Conservation (phyloP, 441 rosid species). For the Erodium trifolium region DNA sequence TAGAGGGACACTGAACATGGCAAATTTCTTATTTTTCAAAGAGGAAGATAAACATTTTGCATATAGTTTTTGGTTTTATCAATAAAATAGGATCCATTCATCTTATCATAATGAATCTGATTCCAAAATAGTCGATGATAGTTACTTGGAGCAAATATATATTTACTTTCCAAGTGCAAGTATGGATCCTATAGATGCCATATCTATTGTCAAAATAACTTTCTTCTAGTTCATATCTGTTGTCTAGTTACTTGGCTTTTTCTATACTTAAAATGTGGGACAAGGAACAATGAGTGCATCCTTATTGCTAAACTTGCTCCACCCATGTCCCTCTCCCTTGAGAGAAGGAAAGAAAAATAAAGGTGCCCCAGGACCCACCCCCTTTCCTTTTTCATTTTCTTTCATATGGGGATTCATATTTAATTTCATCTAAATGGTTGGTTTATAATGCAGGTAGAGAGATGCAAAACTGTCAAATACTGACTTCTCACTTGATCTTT, state of each 20-base stretch:
- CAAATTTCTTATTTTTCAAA: too few species aligned
- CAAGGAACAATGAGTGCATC: too few species aligned
- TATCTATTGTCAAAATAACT: background rate
- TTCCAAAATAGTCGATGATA: background rate
- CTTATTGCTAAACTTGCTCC: background rate
- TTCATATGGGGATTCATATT: background rate
- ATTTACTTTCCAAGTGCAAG: conserved; percentile 4
- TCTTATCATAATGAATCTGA: background rate
- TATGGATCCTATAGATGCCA: conserved; percentile 2
- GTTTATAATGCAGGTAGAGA: background rate
- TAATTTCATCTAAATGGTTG: background rate
- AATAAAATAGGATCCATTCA: too few species aligned
- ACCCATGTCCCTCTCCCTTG: background rate
- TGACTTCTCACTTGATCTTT: background rate
- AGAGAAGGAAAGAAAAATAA: background rate
- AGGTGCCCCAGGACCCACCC: background rate
- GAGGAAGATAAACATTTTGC: background rate
- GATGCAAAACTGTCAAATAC: background rate
- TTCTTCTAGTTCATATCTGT: conserved; percentile 8
- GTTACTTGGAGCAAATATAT: background rate
- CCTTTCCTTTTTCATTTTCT: background rate
- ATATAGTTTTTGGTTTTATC: background rate
- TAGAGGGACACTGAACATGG: background rate
- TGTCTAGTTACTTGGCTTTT: background rate
- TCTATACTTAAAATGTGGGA: background rate